Conservation (phyloP, 2,329 filamentous ascomycete species). For the Xylariaceae sp. region DNA sequence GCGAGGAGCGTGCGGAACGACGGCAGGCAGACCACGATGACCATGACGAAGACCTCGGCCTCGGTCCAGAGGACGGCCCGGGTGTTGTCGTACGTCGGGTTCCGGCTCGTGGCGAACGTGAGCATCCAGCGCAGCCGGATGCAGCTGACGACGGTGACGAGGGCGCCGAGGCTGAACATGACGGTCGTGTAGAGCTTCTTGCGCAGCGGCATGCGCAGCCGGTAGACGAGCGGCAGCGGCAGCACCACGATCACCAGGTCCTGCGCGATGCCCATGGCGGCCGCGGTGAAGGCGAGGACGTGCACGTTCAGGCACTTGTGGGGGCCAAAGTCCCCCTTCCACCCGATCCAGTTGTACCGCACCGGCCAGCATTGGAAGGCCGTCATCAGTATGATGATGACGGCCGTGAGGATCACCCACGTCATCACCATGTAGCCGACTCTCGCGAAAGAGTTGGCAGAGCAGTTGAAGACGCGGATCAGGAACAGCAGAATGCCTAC, state of each 20-base stretch:
- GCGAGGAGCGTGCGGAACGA: conserved; percentile 2
- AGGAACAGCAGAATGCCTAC: conserved; percentile 17
- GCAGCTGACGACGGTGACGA: conserved; percentile 6
- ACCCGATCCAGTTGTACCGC: conserved; percentile 7
- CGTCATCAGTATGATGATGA: conserved; percentile 6
- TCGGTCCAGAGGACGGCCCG: conserved; percentile 7
- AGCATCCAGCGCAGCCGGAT: conserved; percentile 7
- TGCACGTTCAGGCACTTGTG: conserved; percentile 7
- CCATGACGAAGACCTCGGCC: conserved; percentile 4
- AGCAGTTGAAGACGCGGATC: conserved; percentile 5
- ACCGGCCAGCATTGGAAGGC: conserved; percentile 10
- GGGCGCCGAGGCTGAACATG: conserved; percentile 10
- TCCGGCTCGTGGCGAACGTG: conserved; percentile 5
- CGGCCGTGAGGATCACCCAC: conserved; percentile 4
- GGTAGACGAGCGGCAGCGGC: conserved; percentile 8
- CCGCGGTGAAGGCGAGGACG: conserved; percentile 2
- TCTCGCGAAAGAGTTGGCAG: conserved; percentile 1
- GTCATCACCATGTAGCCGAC: conserved; percentile 4
- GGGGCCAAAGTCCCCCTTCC: conserved; percentile 4
- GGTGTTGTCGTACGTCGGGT: conserved; percentile 10
- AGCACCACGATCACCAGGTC: conserved; percentile 9
- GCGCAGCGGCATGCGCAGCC: conserved; percentile 6
- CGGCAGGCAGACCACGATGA: conserved; percentile 9
- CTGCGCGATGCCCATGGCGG: conserved; percentile 7
- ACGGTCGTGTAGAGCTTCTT: conserved; percentile 6